Evolutionary conservation across 805 yeast species (phyloP).

Genomic region (Saturnispora halmiae): DNA sequence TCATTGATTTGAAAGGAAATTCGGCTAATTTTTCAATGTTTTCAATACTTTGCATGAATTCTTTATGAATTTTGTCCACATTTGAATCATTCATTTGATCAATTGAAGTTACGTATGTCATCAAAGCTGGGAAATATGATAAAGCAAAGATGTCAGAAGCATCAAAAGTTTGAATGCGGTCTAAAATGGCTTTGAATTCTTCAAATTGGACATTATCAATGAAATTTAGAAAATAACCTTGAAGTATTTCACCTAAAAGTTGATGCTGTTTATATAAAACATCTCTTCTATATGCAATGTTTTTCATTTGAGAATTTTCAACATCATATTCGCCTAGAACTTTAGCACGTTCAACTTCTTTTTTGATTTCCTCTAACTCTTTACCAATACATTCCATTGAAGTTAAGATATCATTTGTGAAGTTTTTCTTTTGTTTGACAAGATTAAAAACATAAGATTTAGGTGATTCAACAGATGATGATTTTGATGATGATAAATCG

Average conservation of each 20-base stretch:
- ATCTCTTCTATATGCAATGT: conserved; percentile 49
- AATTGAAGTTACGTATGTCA: conserved; percentile 36
- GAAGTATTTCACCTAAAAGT: conserved; percentile 54
- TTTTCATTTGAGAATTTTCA: conserved; percentile 37
- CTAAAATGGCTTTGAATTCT: conserved; percentile 33
- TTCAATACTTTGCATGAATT: conserved; percentile 29
- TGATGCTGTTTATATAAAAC: conserved; percentile 64
- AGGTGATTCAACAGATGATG: conserved; percentile 4
- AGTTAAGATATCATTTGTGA: conserved; percentile 25
- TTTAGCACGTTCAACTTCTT: conserved; percentile 41
- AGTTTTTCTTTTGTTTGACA: neutral
- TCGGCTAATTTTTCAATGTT: conserved; percentile 35
- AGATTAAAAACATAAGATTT: neutral
- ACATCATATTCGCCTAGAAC: conserved; percentile 41
- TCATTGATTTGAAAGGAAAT: conserved; percentile 40
- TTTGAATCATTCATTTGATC: conserved; percentile 29
- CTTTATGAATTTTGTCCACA: conserved; percentile 31
- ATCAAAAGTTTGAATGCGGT: conserved; percentile 39
- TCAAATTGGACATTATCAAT: conserved; percentile 26
- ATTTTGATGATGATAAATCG: too few relatives aligned
- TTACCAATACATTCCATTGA: conserved; percentile 53
- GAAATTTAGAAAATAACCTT: conserved; percentile 34
- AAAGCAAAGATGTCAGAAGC: conserved; percentile 56
- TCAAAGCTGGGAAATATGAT: conserved; percentile 55
- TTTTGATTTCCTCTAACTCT: conserved; percentile 46